Conservation (phyloP, 768 basidiomycete species). For the Phaeotremella fagi region DNA sequence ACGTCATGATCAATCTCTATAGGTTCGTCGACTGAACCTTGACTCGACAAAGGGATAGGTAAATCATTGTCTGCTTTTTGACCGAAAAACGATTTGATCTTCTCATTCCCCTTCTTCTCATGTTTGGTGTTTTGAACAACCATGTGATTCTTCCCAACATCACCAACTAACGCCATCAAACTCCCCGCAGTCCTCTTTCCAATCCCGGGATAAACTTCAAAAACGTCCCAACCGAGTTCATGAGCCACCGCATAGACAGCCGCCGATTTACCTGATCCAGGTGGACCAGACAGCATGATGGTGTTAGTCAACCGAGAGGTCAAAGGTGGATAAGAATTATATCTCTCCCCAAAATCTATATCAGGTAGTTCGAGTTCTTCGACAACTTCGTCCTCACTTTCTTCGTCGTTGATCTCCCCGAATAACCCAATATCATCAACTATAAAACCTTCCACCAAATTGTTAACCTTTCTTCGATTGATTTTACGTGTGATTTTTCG, state of each 20-base stretch:
- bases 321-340: slow-evolving; percentile 22
- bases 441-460: slow-evolving; percentile 42
- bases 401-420: slow-evolving; percentile 17
- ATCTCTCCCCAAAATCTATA: slow-evolving; percentile 13
- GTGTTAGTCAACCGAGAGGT: slow-evolving; percentile 65
- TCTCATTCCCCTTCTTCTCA: slow-evolving; percentile 1
- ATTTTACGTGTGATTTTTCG: slow-evolving; percentile 41
- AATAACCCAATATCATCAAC: slow-evolving; percentile 44
- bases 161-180: slow-evolving; percentile 75
- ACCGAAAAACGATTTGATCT: slow-evolving; percentile 16
- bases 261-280: slow-evolving; percentile 84
- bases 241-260: slow-evolving; percentile 88
- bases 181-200: slow-evolving; percentile 79
- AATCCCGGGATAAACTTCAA: slow-evolving; percentile 93
- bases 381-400: slow-evolving; percentile 7
- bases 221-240: slow-evolving; percentile 92
- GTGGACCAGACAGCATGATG: slow-evolving; percentile 75
- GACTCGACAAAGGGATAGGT: slow-evolving; percentile 1
- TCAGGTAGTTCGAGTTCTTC: slow-evolving; percentile 12
- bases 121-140: slow-evolving; percentile 50
- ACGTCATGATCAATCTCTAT: slow-evolving; percentile 10
- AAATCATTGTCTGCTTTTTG: background rate
- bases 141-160: slow-evolving; percentile 88
- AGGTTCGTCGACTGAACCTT: slow-evolving; percentile 12
- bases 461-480: slow-evolving; percentile 14